Percentiles rank a stretch among this genome's conserved stretches.
Evolutionary conservation across 1,284 basidiomycete genomes (phyloP).

Genomic region (Pseudozyma thailandica): DNA sequence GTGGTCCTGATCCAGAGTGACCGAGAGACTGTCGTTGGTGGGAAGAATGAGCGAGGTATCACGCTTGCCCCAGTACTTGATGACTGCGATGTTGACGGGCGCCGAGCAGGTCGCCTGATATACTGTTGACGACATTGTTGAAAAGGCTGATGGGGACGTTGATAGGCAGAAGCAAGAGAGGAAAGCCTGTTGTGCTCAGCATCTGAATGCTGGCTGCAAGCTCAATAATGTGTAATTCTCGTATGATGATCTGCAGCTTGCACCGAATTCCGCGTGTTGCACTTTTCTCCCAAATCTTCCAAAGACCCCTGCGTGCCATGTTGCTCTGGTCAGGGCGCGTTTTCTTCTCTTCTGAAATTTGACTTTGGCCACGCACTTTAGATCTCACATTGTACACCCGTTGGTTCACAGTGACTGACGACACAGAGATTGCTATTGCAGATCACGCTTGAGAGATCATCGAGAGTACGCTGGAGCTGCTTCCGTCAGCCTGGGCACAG

Average conservation of each 20-base stretch:
- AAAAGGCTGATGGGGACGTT: not conserved
- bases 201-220: not conserved
- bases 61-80: slow-evolving; percentile 96
- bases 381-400: not conserved
- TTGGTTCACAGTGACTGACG: too few relatives aligned
- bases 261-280: slow-evolving; percentile 26
- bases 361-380: not conserved
- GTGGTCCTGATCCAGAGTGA: slow-evolving; percentile 96
- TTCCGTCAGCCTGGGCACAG: not conserved
- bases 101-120: slow-evolving; percentile 90
- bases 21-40: slow-evolving; percentile 96
- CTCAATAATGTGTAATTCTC: slow-evolving; percentile 15
- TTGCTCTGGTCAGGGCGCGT: slow-evolving; percentile 1
- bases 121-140: slow-evolving; percentile 68
- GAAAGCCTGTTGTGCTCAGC: not conserved
- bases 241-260: slow-evolving; percentile 41
- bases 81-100: slow-evolving; percentile 94
- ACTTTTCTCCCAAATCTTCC: slow-evolving; percentile 25
- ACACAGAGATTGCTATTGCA: too few relatives aligned
- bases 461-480: not conserved
- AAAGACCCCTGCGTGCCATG: slow-evolving; percentile 1
- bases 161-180: not conserved
- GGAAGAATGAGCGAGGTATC: slow-evolving; percentile 94
- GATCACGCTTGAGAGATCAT: too few relatives aligned
- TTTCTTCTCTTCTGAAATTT: not conserved